Base-by-base conservation (phyloP, 2,329 filamentous ascomycete genomes). In the Myriangium duriaei region DNA sequence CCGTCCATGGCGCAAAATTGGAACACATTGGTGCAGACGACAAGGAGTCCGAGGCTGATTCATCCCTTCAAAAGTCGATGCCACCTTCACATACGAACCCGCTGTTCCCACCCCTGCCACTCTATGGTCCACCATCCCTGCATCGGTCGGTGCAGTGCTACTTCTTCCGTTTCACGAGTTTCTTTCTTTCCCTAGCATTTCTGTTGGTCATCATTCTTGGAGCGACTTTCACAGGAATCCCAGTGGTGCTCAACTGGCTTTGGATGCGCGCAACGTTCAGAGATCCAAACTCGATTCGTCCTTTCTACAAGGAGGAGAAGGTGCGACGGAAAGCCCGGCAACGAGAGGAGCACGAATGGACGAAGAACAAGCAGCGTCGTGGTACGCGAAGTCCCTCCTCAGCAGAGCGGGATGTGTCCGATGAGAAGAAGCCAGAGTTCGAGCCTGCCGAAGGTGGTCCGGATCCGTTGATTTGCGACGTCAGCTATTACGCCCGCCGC, bases 401-500 rank as follows among this genome's bases (percentile, higher is more conserved):
- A 53, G 47, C 64, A 56, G 52, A 65, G 45, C 52, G 62, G 36
- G 42, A 46, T 1, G 45, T 53, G 14, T 47, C 48, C 6, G 60
- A 54, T 18, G 49, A 44, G 37, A 51, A 50, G 48, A 59, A 60
- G 9, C 67, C 73, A 6, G 71, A 74, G n/a, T 92, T 74, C 47
- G 59, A 74, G 1, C 82, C 84, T 0, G 75, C 79, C 2, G 85
- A 91, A 59, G 85, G 85, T 11, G 86, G 86, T 0, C 73, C 71
- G 5, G 88, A 95, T 56, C 78, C 74, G 3, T 63, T 95, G 5
- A 60, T 82, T 5, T 84, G 81, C 51, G 81, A 95, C 49, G 74
- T 87, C 13, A 71, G 71, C 2, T 91, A 95, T 54, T 95, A 96
- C 54, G 87, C 88, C 1, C 71, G 83, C 13, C 70, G 87, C 10